These are phyloP conservation scores for Gaultheria prostrata DNA, from an alignment of 148 eudicot species.

Conservation along the genomic window DNA sequence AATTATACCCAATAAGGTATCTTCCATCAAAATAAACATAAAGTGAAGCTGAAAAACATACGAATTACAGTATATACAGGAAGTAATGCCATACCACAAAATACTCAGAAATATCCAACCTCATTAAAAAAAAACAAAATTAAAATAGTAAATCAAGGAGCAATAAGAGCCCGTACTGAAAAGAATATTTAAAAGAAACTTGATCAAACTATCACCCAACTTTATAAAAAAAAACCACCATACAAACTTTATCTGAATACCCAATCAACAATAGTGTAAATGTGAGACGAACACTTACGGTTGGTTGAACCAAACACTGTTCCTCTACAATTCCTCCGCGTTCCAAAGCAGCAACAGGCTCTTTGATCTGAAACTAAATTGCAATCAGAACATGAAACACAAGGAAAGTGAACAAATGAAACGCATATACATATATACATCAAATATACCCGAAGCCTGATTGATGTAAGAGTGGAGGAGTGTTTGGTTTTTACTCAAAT, in stretches of 20 bases:
- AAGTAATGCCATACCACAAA: background rate
- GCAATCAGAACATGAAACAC: background rate
- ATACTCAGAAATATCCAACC: background rate
- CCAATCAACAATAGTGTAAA: background rate
- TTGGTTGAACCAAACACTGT: constrained; percentile 50
- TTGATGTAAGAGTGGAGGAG: too few relatives aligned
- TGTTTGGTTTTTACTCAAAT: too few relatives aligned
- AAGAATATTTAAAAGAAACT: background rate
- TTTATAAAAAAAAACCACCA: too few relatives aligned
- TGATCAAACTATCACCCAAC: too few relatives aligned
- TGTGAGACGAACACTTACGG: constrained; percentile 32
- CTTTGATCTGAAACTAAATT: constrained; percentile 11
- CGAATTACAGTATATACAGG: background rate
- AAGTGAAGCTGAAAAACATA: background rate
- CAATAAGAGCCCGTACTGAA: background rate
- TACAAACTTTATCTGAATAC: background rate
- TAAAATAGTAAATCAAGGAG: background rate
- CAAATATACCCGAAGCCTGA: background rate
- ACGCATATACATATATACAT: background rate
- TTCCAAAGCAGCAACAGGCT: background rate
- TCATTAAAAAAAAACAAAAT: background rate
- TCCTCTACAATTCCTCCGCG: background rate
- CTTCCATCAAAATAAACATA: background rate
- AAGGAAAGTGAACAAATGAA: background rate
- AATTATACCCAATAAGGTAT: background rate